Percentiles rank a stretch among this genome's conserved stretches.
Conservation (phyloP, 768 basidiomycete genomes). For the Suillus subalutaceus region DNA sequence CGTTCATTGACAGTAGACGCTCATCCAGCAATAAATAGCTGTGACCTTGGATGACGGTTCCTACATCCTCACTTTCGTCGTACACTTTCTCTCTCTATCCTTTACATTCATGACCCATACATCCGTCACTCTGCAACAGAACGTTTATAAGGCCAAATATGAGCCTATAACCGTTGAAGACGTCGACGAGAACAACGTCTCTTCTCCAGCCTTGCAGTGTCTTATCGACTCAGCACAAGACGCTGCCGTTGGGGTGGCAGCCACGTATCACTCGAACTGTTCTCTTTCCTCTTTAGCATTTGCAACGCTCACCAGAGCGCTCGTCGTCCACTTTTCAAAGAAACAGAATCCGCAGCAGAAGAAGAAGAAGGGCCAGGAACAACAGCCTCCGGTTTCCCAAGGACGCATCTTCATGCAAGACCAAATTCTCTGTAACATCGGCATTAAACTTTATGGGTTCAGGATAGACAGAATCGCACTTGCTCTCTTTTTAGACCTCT, state of each 20-base stretch:
- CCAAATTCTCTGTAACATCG: constrained; percentile 33
- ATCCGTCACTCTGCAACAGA: constrained; percentile 33
- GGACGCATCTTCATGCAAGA: constrained; percentile 32
- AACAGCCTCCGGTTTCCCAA: not conserved
- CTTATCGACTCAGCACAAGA: constrained; percentile 33
- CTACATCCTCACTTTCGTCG: constrained; percentile 2
- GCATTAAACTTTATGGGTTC: constrained; percentile 42
- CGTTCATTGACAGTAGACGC: constrained; percentile 9
- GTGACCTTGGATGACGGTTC: not conserved
- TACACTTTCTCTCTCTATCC: not conserved
- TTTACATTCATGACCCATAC: constrained; percentile 10
- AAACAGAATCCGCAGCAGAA: constrained; percentile 9
- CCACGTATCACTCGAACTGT: constrained; percentile 40
- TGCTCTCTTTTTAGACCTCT: constrained; percentile 43
- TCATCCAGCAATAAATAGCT: constrained; percentile 12
- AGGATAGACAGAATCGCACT: constrained; percentile 48
- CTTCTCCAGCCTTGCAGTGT: constrained; percentile 21
- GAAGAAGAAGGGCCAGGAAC: constrained; percentile 9
- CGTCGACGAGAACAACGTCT: constrained; percentile 31
- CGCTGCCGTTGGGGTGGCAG: constrained; percentile 44
- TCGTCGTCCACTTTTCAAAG: constrained; percentile 38
- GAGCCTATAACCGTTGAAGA: constrained; percentile 31
- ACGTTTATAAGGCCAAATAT: constrained; percentile 33
- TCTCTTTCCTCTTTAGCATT: constrained; percentile 43
- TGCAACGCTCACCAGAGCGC: constrained; percentile 35